Conservation (phyloP, 139 green algal genomes). For the Volvox africanus region DNA sequence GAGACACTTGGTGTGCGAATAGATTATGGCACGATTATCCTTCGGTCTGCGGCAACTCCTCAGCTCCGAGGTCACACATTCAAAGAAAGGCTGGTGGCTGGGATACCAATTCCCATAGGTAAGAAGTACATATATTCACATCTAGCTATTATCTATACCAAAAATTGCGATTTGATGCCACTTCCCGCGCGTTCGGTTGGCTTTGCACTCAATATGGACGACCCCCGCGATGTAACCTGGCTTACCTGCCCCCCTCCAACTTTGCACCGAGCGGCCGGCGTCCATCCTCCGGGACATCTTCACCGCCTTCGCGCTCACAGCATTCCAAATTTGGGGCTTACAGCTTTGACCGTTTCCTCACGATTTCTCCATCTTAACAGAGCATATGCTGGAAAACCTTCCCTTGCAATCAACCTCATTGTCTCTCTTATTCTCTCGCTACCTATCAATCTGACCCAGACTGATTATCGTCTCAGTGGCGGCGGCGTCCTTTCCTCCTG, state of each 20-base stretch:
- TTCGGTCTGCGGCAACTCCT: neutral
- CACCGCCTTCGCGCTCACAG: neutral
- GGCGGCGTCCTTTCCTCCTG: neutral
- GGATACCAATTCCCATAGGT: conserved; percentile 34
- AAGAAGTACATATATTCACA: neutral
- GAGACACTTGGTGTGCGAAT: conserved; percentile 55
- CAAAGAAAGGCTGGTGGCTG: neutral
- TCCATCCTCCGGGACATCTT: neutral
- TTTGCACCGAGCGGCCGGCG: neutral
- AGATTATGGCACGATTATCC: neutral
- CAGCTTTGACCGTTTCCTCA: neutral
- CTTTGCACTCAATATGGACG: neutral
- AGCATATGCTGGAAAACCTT: neutral
- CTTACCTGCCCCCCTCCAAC: neutral
- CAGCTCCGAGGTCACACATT: conserved; percentile 22
- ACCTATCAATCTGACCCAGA: neutral
- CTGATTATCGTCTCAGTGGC: neutral
- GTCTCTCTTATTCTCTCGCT: neutral
- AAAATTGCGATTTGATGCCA: neutral
- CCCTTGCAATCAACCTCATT: neutral
- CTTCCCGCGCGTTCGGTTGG: neutral
- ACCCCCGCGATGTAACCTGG: neutral
- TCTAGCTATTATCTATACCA: neutral
- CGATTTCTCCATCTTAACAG: neutral
- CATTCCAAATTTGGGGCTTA: too few relatives aligned